phyloP scores from a whole-genome alignment of 2,329 filamentous ascomycete species.

The Fusarium sp. region DNA sequence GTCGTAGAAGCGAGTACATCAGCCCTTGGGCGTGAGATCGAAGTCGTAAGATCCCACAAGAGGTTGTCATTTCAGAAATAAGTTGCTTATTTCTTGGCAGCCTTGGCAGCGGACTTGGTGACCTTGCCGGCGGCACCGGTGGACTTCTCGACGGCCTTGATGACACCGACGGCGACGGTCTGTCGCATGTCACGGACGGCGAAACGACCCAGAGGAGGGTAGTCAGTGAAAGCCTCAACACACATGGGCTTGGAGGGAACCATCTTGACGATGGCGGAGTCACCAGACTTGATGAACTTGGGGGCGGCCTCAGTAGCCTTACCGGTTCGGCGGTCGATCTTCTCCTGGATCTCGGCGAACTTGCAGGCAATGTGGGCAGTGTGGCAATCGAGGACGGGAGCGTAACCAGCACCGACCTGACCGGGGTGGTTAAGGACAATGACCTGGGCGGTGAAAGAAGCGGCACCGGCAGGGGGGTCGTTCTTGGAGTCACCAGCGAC shows the following conservation, averaged over 20 bases:
- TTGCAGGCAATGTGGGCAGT: conserved; percentile 99
- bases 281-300: conserved; percentile 99
- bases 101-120: conserved; percentile 79
- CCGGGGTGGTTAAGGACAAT: conserved; percentile 99
- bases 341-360: conserved; percentile 99
- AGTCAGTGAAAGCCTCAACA: conserved; percentile 99
- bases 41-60: conserved; percentile 42
- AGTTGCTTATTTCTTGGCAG: conserved; percentile 75
- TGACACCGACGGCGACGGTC: conserved; percentile 93
- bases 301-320: conserved; percentile 91
- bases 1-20: conserved; percentile 59
- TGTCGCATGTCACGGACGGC: conserved; percentile 98
- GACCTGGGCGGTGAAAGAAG: conserved; percentile 99
- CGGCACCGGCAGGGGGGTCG: conserved; percentile 89
- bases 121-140: conserved; percentile 69
- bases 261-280: conserved; percentile 99
- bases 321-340: conserved; percentile 99
- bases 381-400: conserved; percentile 99
- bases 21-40: conserved; percentile 43
- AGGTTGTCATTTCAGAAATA: conserved; percentile 42
- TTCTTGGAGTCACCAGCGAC: conserved; percentile 99
- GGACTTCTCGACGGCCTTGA: conserved; percentile 85
- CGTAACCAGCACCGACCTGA: conserved; percentile 99
- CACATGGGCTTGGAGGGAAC: conserved; percentile 99
- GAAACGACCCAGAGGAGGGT: conserved; percentile 99